phyloP scores from a whole-genome alignment of 768 basidiomycete genomes.

The Termitomyces sp. region DNA sequence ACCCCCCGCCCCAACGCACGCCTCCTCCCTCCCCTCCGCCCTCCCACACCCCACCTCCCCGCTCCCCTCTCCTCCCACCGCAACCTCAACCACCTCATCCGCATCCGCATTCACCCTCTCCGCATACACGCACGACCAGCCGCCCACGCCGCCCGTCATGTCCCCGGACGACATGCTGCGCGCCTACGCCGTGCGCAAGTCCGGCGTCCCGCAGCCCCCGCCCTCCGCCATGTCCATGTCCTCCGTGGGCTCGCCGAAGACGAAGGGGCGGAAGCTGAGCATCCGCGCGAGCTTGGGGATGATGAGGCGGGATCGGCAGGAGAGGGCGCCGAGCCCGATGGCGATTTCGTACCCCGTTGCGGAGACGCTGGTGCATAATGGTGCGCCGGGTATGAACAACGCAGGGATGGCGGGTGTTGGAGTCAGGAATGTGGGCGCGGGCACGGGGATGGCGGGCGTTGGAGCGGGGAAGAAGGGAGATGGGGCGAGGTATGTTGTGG shows the following conservation, averaged over 20 bases:
- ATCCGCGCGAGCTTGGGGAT: conserved; percentile 10
- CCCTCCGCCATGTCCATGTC: neutral
- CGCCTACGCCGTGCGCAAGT: conserved; percentile 55
- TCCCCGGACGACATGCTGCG: conserved; percentile 75
- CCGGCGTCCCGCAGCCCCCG: neutral
- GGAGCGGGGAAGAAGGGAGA: neutral
- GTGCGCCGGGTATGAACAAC: neutral
- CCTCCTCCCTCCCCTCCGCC: conserved; percentile 21
- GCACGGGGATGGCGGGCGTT: conserved; percentile 1
- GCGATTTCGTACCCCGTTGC: conserved; percentile 21
- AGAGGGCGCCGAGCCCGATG: conserved; percentile 1
- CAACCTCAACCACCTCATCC: conserved; percentile 18
- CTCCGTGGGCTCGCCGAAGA: neutral
- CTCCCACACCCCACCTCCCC: too few relatives aligned
- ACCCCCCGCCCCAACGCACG: conserved; percentile 27
- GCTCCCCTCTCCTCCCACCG: neutral
- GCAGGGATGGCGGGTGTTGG: conserved; percentile 4
- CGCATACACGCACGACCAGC: conserved; percentile 6
- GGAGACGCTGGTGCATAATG: neutral
- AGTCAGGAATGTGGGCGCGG: neutral
- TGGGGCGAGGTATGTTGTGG: conserved; percentile 18
- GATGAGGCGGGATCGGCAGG: conserved; percentile 8
- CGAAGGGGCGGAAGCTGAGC: conserved; percentile 9
- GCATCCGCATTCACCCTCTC: conserved; percentile 7
- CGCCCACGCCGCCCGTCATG: conserved; percentile 22